Conservation (phyloP, 306 rosid genomes). For the Hippophae tibetana region DNA sequence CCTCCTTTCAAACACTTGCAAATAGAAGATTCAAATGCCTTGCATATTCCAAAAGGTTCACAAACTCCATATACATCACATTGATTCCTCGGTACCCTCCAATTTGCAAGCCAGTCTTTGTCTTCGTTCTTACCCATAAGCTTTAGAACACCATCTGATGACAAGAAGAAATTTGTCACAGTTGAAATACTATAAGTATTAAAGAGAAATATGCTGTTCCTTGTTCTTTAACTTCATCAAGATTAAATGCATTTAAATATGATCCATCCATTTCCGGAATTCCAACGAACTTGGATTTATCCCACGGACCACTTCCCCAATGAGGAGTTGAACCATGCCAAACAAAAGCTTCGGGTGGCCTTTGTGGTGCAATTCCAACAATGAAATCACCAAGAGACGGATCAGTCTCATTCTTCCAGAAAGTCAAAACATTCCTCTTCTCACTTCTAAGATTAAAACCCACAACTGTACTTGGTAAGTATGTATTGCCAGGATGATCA, state of each 20-base stretch:
- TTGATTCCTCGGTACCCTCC: background rate
- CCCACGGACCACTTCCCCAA: conserved; percentile 55
- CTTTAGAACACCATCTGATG: conserved; percentile 19
- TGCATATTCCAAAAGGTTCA: conserved; percentile 14
- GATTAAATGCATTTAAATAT: conserved; percentile 21
- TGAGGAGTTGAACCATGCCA: conserved; percentile 31
- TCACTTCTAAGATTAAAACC: conserved; percentile 27
- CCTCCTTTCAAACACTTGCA: conserved; percentile 13
- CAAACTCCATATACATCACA: conserved; percentile 21
- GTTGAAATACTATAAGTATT: background rate
- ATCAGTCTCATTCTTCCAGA: conserved; percentile 35
- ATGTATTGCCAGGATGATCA: conserved; percentile 26
- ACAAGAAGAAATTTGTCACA: conserved; percentile 4
- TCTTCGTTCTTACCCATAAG: background rate
- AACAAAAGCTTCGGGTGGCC: conserved; percentile 30
- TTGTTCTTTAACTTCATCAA: conserved; percentile 12
- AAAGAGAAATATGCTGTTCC: conserved; percentile 27
- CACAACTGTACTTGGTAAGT: conserved; percentile 22
- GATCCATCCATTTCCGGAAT: conserved; percentile 23
- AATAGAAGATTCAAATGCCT: background rate
- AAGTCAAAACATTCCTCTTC: conserved; percentile 14
- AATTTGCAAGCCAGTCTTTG: background rate
- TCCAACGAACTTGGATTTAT: conserved; percentile 31
- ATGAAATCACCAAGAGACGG: conserved; percentile 29
- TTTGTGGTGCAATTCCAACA: conserved; percentile 12